Evolutionary conservation across 2,329 filamentous ascomycete species (phyloP).

Genomic region (Purpureocillium lavendulum): DNA sequence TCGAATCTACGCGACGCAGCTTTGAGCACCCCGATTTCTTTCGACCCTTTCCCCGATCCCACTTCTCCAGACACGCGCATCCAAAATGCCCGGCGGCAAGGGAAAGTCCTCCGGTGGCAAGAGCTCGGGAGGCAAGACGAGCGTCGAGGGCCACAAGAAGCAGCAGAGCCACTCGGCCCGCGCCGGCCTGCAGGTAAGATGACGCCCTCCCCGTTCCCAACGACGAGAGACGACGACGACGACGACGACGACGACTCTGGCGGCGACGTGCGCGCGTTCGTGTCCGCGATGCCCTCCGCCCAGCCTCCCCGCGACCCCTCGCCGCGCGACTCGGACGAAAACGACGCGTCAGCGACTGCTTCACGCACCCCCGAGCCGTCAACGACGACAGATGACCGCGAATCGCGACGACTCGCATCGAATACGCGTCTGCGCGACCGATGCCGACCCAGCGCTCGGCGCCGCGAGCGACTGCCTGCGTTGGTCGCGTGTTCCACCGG

Average conservation of each 20-base stretch:
- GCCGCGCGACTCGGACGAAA: slow-evolving; percentile 1
- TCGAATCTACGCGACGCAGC: not conserved
- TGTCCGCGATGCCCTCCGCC: not conserved
- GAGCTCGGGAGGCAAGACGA: slow-evolving; percentile 70
- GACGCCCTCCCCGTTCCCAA: slow-evolving; percentile 6
- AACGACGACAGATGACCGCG: not conserved
- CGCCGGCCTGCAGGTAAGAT: slow-evolving; percentile 81
- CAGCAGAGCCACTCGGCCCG: slow-evolving; percentile 93
- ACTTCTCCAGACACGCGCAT: not conserved
- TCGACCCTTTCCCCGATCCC: not conserved
- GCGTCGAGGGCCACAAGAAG: slow-evolving; percentile 65
- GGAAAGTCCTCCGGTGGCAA: slow-evolving; percentile 89
- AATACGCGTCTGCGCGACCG: not conserved
- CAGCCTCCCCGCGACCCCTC: not conserved
- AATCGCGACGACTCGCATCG: not conserved
- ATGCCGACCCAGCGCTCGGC: not conserved
- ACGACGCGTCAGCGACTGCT: slow-evolving; percentile 7
- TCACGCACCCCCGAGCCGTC: slow-evolving; percentile 2
- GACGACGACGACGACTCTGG: not conserved
- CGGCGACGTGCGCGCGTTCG: slow-evolving; percentile 13
- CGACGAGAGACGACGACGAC: not conserved
- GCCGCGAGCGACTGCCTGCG: no score
- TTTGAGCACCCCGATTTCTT: not conserved
- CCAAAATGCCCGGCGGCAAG: slow-evolving; percentile 73
- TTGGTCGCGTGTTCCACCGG: slow-evolving; percentile 1